Evolutionary conservation across 176 grass and related monocot species (phyloP), one percentile per base, ranked within the genome.

Genomic region (Guadua angustifolia): DNA sequence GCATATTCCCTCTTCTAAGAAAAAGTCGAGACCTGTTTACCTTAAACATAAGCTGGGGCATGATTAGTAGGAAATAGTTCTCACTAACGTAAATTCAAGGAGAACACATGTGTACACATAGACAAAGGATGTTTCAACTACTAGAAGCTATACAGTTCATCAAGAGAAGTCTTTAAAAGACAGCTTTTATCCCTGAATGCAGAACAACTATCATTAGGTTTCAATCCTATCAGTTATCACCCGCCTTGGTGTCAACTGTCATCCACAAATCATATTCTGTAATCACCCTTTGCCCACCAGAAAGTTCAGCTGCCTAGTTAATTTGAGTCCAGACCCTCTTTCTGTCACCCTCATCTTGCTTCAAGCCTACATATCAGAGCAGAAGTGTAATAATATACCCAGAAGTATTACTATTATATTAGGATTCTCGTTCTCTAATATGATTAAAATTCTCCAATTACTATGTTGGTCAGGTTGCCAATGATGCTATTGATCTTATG

Each of bases 41-140:
- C 5, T 88, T 51, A 26, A 51, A 76, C 4, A 69, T 62, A 52
- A 77, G 16, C 7, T 32, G 16, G 21, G 25, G 50, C 16, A 39
- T 87, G 62, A 51, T 71, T 88, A 63, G 56, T 77, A 7, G 50
- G 21, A 74, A 62, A 35, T 44, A 82, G 36, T 32, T 75, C 53
- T 24, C 16, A 40, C 8, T 61, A 56, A 88, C 21, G 49, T 71
- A 52, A 51, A 70, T 76, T 10, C 19, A 40, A 61, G 64, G 17
- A 35, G n/a, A 82, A 58, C 21, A 10, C 43, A 53, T 5, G 7
- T 36, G 29, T 53, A 73, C 6, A 24, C 1, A 19, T 38, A 24
- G 51, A 32, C 10, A 74, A 10, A 61, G 15, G 32, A 19, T 66
- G 9, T 75, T 87, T 19, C 5, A 32, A 75, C 45, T 59, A 13